phyloP scores from a whole-genome alignment of 371 early-diverging fungal species.

The Mucor circinelloides region DNA sequence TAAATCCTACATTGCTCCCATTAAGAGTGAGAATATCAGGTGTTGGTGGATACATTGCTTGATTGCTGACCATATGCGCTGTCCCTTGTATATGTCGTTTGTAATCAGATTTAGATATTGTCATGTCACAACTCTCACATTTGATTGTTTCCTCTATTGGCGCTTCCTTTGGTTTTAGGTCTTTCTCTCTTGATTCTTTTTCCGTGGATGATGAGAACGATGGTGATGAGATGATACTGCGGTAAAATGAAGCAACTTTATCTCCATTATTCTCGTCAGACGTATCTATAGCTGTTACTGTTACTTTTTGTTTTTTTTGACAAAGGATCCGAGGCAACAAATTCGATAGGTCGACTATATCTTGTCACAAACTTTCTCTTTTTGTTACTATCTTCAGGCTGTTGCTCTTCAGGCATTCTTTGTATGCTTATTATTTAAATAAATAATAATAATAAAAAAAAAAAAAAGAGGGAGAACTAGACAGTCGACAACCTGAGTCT shows the following conservation, averaged over 20 bases:
- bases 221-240: neutral
- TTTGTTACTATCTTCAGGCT: neutral
- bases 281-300: neutral
- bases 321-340: neutral
- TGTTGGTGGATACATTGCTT: slow-evolving; percentile 1
- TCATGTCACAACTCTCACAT: slow-evolving; percentile 33
- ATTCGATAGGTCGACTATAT: slow-evolving; percentile 17
- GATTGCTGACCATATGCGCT: slow-evolving; percentile 37
- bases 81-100: slow-evolving; percentile 32
- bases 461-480: neutral
- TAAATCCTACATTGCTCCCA: slow-evolving; percentile 43
- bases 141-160: neutral
- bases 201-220: neutral
- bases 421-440: too few species aligned
- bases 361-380: slow-evolving; percentile 3
- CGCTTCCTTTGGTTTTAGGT: neutral
- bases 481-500: neutral
- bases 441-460: neutral
- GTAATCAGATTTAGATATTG: slow-evolving; percentile 12
- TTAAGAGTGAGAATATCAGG: slow-evolving; percentile 30
- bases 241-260: slow-evolving; percentile 17
- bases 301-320: neutral
- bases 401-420: neutral
- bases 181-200: neutral
- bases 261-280: slow-evolving; percentile 4